Percentiles rank a stretch among this genome's conserved stretches.
phyloP scores from a whole-genome alignment of 257 asterid genomes.

The Solanum stenotomum region DNA sequence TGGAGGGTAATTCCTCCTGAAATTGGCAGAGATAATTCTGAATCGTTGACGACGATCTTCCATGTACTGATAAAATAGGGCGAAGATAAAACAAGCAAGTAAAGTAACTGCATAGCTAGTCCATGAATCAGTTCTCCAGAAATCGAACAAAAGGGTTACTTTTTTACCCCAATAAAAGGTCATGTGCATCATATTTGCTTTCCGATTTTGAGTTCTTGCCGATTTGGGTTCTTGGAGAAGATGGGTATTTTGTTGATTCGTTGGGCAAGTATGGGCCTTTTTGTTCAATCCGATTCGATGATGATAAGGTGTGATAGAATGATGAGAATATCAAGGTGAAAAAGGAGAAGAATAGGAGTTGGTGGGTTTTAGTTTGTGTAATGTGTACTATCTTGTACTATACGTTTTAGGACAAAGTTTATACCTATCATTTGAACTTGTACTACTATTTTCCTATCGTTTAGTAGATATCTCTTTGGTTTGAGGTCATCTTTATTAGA shows the following conservation, averaged over 20 bases:
- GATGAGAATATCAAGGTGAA: background rate
- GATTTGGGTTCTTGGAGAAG: background rate
- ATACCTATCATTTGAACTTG: background rate
- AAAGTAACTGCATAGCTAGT: slow-evolving; percentile 52
- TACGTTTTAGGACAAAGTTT: background rate
- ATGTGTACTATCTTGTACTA: background rate
- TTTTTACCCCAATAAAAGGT: slow-evolving; percentile 86
- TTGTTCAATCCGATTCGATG: background rate
- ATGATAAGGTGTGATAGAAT: background rate
- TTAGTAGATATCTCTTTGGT: too few species aligned
- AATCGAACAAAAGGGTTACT: slow-evolving; percentile 80
- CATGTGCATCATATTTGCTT: slow-evolving; percentile 86
- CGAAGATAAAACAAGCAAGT: slow-evolving; percentile 43
- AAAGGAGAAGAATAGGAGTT: too few species aligned
- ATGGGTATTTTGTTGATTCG: background rate
- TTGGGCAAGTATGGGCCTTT: background rate
- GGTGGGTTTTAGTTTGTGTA: background rate
- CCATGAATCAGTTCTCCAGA: slow-evolving; percentile 83
- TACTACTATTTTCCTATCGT: background rate
- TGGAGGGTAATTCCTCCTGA: slow-evolving; percentile 4
- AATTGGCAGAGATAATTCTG: slow-evolving; percentile 21
- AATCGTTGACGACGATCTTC: slow-evolving; percentile 72
- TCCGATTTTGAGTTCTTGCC: background rate
- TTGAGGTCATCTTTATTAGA: rapidly evolving
- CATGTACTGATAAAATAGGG: slow-evolving; percentile 72